A percentile compares a stretch with the other conserved stretches of the same genome.
phyloP scores from a whole-genome alignment of 192 early-diverging fungal genomes.

The Pilaira anomala region DNA sequence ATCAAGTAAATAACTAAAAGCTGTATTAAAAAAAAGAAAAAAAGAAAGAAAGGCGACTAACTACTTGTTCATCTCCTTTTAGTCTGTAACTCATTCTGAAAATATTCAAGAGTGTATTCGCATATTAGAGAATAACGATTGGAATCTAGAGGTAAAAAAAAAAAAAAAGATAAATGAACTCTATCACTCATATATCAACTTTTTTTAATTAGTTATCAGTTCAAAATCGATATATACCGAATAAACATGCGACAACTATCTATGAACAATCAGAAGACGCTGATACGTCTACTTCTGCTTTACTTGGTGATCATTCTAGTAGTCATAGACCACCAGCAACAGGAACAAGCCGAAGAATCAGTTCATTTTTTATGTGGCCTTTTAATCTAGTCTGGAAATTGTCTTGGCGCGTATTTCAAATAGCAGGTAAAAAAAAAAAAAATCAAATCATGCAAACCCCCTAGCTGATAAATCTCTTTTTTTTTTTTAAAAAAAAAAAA shows the following conservation, averaged over 20 bases:
- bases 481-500: no score
- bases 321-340: background rate
- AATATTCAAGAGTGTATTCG: conserved; percentile 1
- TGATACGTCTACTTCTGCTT: background rate
- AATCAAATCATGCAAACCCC: background rate
- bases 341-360: conserved; percentile 24
- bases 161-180: background rate
- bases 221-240: conserved; percentile 7
- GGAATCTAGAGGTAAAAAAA: conserved; percentile 13
- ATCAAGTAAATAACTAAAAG: conserved; percentile 9
- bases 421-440: conserved; percentile 36
- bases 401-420: conserved; percentile 43
- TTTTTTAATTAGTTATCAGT: conserved; percentile 7
- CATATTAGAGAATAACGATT: background rate
- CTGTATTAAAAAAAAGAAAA: background rate
- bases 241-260: background rate
- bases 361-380: conserved; percentile 45
- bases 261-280: background rate
- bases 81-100: conserved; percentile 1
- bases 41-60: background rate
- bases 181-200: no score
- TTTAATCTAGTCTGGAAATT: conserved; percentile 46
- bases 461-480: background rate
- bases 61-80: background rate
- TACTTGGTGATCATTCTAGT: background rate